Base-by-base conservation (phyloP, 2,329 filamentous ascomycete species). In the Teratosphaeria epicoccoides region DNA sequence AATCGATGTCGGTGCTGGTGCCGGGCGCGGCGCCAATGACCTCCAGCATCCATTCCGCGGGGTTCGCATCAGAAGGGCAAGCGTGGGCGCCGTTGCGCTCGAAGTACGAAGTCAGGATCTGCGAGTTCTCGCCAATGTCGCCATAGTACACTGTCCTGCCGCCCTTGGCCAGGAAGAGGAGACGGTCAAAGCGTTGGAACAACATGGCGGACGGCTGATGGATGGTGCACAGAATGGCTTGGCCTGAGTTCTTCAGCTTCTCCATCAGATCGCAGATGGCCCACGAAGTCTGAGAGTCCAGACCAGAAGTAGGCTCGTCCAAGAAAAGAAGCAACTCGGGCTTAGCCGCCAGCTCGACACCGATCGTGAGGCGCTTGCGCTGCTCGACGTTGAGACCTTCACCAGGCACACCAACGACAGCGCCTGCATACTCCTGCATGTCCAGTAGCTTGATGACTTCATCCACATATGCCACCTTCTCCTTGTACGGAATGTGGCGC, bases 161-260 rank as follows among this genome's bases (percentile, higher is more conserved):
- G 51, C 87, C 87, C 63, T 80, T 83, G 28, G 83, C 82, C 14
- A 93, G 73, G 73, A 93, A 88, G 26, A 91, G 76, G 6, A 93
- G 78, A 53, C 85, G 80, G 63, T 93, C 87, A 66, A 93, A 96
- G 53, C 88, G 85, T 67, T 95, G 87, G 75, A 96, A 95, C 49
- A 96, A 77, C 78, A 95, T 89, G 28, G 90, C 89, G 12, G 88
- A 94, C n/a, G 91, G 91, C 69, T 97, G 91, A 68, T 97, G 91
- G 55, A 96, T 96, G 0, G 91, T 96, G 73, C 89, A 95, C n/a
- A 96, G 82, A 69, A 96, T 88, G 49, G 91, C 90, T 67, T 94
- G 88, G 14, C 91, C 90, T 56, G 83, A 85, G 68, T 91, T 86
- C 61, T 88, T 88, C 28, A 96, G 77, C 70, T 94, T 95, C 70